Evolutionary conservation across 164 flowering plant genomes (phyloP).

Genomic region (Vitis labrusca): DNA sequence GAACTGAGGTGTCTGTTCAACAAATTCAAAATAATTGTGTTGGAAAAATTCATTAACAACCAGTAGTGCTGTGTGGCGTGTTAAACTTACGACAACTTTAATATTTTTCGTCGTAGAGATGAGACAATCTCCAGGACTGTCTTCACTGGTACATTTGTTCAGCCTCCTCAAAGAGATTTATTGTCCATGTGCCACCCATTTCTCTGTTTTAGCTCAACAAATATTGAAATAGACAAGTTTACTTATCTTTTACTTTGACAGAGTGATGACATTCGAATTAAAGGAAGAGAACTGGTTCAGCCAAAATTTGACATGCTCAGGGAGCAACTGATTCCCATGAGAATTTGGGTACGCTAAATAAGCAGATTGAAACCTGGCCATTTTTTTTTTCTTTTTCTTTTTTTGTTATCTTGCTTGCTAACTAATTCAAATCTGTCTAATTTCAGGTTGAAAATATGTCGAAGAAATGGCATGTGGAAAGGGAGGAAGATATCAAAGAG

Average conservation of each 20-base stretch:
- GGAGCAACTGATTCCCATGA: slow-evolving; percentile 59
- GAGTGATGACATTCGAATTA: slow-evolving; percentile 60
- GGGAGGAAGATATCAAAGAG: slow-evolving; percentile 50
- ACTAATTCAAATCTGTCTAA: slow-evolving; percentile 1
- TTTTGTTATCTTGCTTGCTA: neutral
- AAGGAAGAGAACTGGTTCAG: slow-evolving; percentile 58
- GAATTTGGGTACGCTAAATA: slow-evolving; percentile 61
- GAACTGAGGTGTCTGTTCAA: too few species aligned
- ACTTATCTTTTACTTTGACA: slow-evolving; percentile 21
- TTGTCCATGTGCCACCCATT: too few species aligned
- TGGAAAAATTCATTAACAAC: too few species aligned
- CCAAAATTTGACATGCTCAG: slow-evolving; percentile 53
- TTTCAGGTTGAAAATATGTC: slow-evolving; percentile 62
- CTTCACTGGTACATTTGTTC: too few species aligned
- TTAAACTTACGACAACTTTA: too few species aligned
- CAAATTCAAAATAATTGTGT: too few species aligned
- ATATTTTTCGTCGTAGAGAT: too few species aligned
- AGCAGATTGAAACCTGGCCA: neutral
- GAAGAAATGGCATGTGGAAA: slow-evolving; percentile 62
- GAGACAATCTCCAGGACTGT: too few species aligned
- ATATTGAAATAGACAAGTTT: neutral
- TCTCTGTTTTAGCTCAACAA: too few species aligned
- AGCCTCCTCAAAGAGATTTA: too few species aligned
- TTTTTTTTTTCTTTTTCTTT: neutral
- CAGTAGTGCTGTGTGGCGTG: too few species aligned